phyloP scores from a whole-genome alignment of 208 protist genomes.

The Leptomonas pyrrhocoris region DNA sequence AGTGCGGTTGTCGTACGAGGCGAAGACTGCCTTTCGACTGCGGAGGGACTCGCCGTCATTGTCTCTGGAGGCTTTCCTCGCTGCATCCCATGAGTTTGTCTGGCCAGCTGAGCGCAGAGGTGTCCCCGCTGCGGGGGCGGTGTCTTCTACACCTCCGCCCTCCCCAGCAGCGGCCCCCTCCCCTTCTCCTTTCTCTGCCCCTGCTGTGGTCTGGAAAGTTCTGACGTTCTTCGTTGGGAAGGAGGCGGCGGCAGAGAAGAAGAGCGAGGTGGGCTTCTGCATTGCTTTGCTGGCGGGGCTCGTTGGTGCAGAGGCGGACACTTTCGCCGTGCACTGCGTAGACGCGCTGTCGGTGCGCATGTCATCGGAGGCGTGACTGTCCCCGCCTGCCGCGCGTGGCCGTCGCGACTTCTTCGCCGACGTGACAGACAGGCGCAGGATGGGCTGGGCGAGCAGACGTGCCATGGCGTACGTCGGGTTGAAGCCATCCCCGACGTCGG shows the following conservation, averaged over 20 bases:
- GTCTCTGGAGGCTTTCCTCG: not conserved
- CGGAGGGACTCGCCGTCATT: not conserved
- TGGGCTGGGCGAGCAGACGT: constrained; percentile 67
- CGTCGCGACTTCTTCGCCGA: not conserved
- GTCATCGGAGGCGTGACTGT: not conserved
- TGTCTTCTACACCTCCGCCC: not conserved
- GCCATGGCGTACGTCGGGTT: constrained; percentile 88
- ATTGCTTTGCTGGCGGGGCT: not conserved
- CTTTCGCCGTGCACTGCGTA: not conserved
- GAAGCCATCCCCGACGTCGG: constrained; percentile 87
- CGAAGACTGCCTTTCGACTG: constrained; percentile 4
- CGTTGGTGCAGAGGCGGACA: not conserved
- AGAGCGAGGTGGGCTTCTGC: not conserved
- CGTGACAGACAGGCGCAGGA: constrained; percentile 30
- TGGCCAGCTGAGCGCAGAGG: not conserved
- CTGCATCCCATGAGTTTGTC: not conserved
- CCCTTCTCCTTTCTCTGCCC: not conserved
- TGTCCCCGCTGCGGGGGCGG: not conserved
- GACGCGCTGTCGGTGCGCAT: not conserved
- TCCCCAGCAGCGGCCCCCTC: not conserved
- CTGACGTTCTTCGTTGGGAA: not conserved
- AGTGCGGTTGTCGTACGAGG: not conserved
- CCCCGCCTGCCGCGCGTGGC: not conserved
- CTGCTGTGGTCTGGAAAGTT: too few relatives aligned
- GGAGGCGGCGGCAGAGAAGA: not conserved